These are phyloP conservation scores for Pisolithus marmoratus DNA, from an alignment of 768 basidiomycete genomes.

Conservation along the genomic window DNA sequence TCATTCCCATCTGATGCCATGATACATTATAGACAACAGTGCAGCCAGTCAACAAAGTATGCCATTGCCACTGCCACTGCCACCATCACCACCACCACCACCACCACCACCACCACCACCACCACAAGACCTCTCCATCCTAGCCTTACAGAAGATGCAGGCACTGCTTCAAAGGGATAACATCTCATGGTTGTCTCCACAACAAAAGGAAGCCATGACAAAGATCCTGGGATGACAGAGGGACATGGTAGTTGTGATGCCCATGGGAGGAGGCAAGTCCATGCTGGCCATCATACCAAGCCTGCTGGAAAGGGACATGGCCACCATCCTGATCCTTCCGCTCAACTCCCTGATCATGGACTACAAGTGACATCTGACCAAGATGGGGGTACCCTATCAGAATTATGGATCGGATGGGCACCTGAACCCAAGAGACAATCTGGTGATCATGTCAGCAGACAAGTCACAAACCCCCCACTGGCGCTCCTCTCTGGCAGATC, in stretches of 20 bases:
- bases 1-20: too few relatives aligned
- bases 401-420: background rate
- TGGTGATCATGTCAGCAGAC: slow-evolving; percentile 4
- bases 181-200: slow-evolving; percentile 6
- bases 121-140: background rate
- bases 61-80: too few relatives aligned
- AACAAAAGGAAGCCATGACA: slow-evolving; percentile 14
- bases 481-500: background rate
- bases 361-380: slow-evolving; percentile 10
- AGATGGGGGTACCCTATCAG: slow-evolving; percentile 11
- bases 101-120: too few relatives aligned
- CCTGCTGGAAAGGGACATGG: slow-evolving; percentile 3
- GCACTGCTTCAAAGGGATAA: too few relatives aligned
- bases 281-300: slow-evolving; percentile 19
- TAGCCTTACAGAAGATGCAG: too few relatives aligned
- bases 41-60: too few relatives aligned
- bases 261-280: slow-evolving; percentile 23
- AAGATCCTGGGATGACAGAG: background rate
- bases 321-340: slow-evolving; percentile 16
- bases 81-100: too few relatives aligned
- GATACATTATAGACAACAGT: too few relatives aligned
- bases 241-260: slow-evolving; percentile 19
- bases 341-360: slow-evolving; percentile 19
- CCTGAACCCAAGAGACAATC: slow-evolving; percentile 1
- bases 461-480: slow-evolving; percentile 3